Evolutionary conservation across 2,329 filamentous ascomycete species (phyloP), one percentile per base, ranked within the genome.

Genomic region (Colletotrichum spinosum): DNA sequence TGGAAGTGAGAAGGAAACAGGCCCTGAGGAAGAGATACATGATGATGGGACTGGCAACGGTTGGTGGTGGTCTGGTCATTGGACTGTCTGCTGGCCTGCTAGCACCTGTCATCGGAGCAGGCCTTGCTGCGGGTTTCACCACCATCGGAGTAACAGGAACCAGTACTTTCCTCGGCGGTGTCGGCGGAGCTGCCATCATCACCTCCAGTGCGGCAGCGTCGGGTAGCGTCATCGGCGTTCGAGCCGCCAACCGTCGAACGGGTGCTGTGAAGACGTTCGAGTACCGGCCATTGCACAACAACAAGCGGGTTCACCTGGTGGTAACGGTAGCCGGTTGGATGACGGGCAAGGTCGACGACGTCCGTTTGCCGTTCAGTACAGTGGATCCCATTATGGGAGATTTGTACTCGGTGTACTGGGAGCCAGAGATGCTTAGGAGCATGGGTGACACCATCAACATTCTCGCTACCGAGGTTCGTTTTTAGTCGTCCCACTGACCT

Each of bases 401-500:
- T 75, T 90, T 99, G 13, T 99, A 99, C 80, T 97, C 95, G 1
- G 90, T 99, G 10, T 83, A 97, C 64, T 99, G 96, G 94, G 96
- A 99, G 77, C 97, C 96, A 3, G 96, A 99, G 75, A 97, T 99
- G 94, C 86, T 99, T 74, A 91, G 89, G 71, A 97, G 93, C 78
- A 99, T 97, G 90, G 96, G 96, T 86, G 93, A 96, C 76, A 99
- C 96, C 50, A 98, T 99, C 73, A 97, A 97, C 73, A 98, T 99
- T 78, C 83, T 99, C 69, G 96, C 96, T 63, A 99, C 96, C 39
- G 96, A 99, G 88, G 93, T 95, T 58, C n/a, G 12, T 54, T 13
- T 17, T 33, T 34, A 6, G 35, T 41, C 35, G 10, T 8, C 12
- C 15, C n/a, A 37, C n/a, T 8, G 11, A 9, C 13, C 5, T 25